Evolutionary conservation across 2,329 filamentous ascomycete genomes (phyloP), one percentile per base, ranked within the genome.

Genomic region (Claviceps citrina): DNA sequence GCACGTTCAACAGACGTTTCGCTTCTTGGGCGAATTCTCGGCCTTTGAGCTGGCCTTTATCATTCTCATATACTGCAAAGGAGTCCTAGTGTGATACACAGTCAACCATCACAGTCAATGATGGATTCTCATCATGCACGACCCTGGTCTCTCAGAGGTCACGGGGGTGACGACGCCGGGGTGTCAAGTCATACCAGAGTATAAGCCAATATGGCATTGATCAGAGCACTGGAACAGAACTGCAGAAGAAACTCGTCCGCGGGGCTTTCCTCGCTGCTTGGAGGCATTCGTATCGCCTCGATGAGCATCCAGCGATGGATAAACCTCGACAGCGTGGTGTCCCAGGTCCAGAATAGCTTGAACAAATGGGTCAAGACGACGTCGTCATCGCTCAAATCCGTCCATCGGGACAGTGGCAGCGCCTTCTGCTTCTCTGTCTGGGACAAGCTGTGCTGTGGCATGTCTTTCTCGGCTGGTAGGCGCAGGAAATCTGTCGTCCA

Each of bases 271-370:
- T n/a, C 31, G 22, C 12, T 4, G n/a, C 7, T 20, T 12, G 13
- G 4, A 12, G 12, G 26, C 8, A 22, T 28, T 2, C 31, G 39
- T 4, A 54, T 38, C 5, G 46, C 46, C 8, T 45, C 32, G 1
- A 46, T 4, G 22, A 52, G 44, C 7, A 49, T 18, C 2, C 33
- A 42, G 5, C 42, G 44, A 33, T 51, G 42, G 7, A 52, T 31
- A 6, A 51, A 24, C 7, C 39, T 36, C 0, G 43, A 38, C 2
- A 51, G 16, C 1, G 43, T 45, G 19, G 40, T 44, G 19, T 54
- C 51, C 51, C 50, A 54, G 3, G 44, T 44, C 47, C 49, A 54
- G 26, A 53, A 53, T 0, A 51, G 20, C 2, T 38, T 42, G 7
- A 53, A 28, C 2, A 51, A 28, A 19, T 47, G 39, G 1, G 40